Evolutionary conservation across 768 basidiomycete genomes (phyloP), one percentile per base, ranked within the genome.

Genomic region (Phylloporus sp.): DNA sequence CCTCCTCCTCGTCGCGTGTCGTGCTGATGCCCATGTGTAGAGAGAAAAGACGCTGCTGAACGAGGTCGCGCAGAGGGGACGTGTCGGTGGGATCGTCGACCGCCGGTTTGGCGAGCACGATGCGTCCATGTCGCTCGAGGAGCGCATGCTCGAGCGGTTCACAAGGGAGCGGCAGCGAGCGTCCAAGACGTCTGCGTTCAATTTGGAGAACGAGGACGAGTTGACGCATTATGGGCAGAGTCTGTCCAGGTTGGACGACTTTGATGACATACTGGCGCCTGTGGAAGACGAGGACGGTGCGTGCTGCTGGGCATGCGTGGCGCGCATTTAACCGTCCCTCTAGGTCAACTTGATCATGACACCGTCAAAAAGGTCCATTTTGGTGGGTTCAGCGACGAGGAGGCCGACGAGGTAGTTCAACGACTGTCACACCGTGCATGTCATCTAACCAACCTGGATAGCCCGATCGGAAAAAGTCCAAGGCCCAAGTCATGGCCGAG

Each of bases 401-500:
- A 78, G 3, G 72, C 74, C n/a, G 76, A 76, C 16, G 79, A 78
- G 46, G 81, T 78, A 66, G 48, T 70, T 5, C 9, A 20, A 2
- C 28, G 44, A 38, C n/a, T 48, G 13, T 36, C 41, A 5, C 1
- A 16, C 43, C 3, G 35, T 44, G n/a, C 29, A 27, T 20, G 34
- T 41, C 29, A 10, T n/a, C 43, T 31, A 29, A 49, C 32, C 50
- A 46, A 42, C 47, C 13, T 53, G 41, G 36, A 43, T 61, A 94
- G 90, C 87, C 87, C 8, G 80, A 81, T 41, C 76, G 85, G 53
- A 97, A 95, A 71, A 95, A 91, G 72, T 82, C 86, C 5, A 97
- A 95, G 70, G 86, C 90, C 2, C 95, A 99, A 63, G 91, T 97
- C 54, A 98, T 99, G 97, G 82, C 89, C 0, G 97, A 99, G 67